Conservation (phyloP, 208 protist species). For the Crithidia fasciculata region DNA sequence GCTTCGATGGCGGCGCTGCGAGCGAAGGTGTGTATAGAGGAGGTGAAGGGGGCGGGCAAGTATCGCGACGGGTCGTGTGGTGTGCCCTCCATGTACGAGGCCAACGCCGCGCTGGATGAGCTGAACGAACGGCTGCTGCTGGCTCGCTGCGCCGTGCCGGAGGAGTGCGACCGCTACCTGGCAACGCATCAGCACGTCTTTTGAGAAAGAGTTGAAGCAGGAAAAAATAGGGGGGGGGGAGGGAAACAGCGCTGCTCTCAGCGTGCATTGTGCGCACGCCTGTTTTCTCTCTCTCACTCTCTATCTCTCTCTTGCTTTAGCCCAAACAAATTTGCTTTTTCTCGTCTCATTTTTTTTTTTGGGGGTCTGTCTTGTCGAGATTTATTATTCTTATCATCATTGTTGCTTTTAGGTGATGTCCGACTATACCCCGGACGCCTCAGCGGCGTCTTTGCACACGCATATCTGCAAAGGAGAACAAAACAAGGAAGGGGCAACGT, state of each 20-base stretch:
- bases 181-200: constrained; percentile 27
- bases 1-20: constrained; percentile 35
- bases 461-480: too few species aligned
- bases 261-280: too few species aligned
- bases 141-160: constrained; percentile 51
- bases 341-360: neutral
- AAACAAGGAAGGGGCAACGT: too few species aligned
- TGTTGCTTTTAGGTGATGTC: too few species aligned
- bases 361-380: too few species aligned
- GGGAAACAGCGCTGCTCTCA: too few species aligned
- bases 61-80: neutral
- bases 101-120: constrained; percentile 27
- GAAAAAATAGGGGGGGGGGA: neutral
- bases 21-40: constrained; percentile 33
- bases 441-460: too few species aligned
- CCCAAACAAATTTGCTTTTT: neutral
- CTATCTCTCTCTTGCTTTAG: too few species aligned
- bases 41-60: constrained; percentile 15
- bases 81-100: constrained; percentile 21
- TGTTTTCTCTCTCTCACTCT: neutral
- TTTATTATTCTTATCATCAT: too few species aligned
- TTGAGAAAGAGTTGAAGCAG: neutral
- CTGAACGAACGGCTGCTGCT: constrained; percentile 50
- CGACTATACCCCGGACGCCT: too few species aligned
- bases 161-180: constrained; percentile 51